phyloP scores from a whole-genome alignment of 345 rosid genomes.

The Sonneratia caseolaris region DNA sequence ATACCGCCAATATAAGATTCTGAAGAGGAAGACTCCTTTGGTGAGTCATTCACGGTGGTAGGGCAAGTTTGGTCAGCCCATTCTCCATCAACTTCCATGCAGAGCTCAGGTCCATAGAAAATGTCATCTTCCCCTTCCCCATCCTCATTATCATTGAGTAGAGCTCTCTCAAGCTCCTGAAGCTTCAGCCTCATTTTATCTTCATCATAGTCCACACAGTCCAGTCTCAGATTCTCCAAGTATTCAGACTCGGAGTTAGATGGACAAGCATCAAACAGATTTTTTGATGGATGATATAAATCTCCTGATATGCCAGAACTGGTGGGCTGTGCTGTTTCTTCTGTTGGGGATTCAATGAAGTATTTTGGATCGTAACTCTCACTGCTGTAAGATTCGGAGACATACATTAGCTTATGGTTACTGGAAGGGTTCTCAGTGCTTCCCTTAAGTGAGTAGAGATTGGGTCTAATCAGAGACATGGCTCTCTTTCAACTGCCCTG shows the following conservation, averaged over 20 bases:
- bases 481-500: not conserved
- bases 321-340: conserved; percentile 42
- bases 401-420: conserved; percentile 41
- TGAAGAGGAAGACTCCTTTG: conserved; percentile 72
- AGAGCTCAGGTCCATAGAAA: conserved; percentile 23
- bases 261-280: conserved; percentile 15
- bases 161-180: conserved; percentile 77
- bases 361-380: conserved; percentile 74
- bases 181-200: conserved; percentile 62
- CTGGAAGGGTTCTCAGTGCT: conserved; percentile 18
- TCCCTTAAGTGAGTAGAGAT: conserved; percentile 16
- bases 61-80: conserved; percentile 53
- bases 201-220: conserved; percentile 40
- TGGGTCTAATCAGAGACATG: conserved; percentile 66
- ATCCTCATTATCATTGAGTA: conserved; percentile 48
- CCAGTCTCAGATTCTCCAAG: conserved; percentile 39
- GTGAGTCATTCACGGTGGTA: conserved; percentile 44
- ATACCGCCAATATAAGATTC: conserved; percentile 65
- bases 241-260: conserved; percentile 28
- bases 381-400: conserved; percentile 43
- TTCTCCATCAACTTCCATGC: conserved; percentile 79
- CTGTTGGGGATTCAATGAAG: conserved; percentile 61
- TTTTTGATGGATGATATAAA: conserved; percentile 24
- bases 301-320: conserved; percentile 46
- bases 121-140: conserved; percentile 39